Conservation (phyloP, 2,329 filamentous ascomycete species). For the Venturia asperata region DNA sequence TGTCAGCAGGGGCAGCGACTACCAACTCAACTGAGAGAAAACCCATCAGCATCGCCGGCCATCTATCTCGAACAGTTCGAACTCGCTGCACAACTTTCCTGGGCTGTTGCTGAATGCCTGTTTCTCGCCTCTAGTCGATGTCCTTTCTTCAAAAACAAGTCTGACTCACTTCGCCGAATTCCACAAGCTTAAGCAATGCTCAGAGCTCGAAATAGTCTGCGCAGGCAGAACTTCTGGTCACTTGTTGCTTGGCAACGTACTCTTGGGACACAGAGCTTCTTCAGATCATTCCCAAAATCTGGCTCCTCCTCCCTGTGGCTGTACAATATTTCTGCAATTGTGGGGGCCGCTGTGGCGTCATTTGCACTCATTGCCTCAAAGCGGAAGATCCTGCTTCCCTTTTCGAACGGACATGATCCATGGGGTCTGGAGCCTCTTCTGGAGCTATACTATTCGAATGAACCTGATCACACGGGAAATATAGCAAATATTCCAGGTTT, state of each 20-base stretch:
- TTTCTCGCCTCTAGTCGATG: not conserved
- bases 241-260: not conserved
- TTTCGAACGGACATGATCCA: too few relatives aligned
- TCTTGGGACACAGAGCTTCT: not conserved
- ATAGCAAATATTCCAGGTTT: not conserved
- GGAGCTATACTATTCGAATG: not conserved
- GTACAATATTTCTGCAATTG: not conserved
- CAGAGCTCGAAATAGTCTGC: not conserved
- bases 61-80: not conserved
- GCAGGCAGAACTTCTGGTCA: not conserved
- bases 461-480: not conserved
- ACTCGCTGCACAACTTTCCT: not conserved
- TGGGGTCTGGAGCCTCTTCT: not conserved
- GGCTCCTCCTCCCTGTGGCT: not conserved
- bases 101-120: not conserved
- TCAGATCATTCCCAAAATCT: not conserved
- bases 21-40: not conserved
- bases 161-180: not conserved
- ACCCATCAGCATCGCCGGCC: not conserved
- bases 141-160: not conserved
- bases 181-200: not conserved
- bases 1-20: not conserved
- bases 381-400: not conserved
- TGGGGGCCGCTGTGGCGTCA: not conserved
- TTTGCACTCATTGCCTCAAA: not conserved